Evolutionary conservation across 192 early-diverging fungal genomes (phyloP).

Genomic region (Coemansia sp.): DNA sequence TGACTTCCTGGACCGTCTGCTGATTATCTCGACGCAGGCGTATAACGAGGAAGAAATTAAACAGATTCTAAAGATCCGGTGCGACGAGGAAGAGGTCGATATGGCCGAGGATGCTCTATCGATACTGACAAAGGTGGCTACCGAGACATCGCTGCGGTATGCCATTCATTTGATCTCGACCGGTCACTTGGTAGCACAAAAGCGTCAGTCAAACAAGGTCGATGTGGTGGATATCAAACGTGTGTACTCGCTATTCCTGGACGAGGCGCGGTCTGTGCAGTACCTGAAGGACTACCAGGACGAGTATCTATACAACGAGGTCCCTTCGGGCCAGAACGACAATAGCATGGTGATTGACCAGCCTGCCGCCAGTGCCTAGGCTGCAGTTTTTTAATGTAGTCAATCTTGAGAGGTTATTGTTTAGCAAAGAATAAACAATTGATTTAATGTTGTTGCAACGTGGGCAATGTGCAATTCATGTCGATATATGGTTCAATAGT

Average conservation of each 20-base stretch:
- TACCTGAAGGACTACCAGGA: slow-evolving; percentile 92
- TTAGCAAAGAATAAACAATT: not conserved
- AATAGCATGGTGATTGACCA: slow-evolving; percentile 42
- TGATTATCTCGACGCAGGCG: slow-evolving; percentile 91
- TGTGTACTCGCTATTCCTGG: slow-evolving; percentile 93
- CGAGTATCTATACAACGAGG: slow-evolving; percentile 86
- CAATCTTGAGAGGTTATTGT: not conserved
- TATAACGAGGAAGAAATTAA: slow-evolving; percentile 84
- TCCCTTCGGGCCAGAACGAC: slow-evolving; percentile 18
- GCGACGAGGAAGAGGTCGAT: slow-evolving; percentile 92
- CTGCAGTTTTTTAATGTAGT: too few species aligned
- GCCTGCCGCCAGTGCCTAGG: not conserved
- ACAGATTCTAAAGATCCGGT: slow-evolving; percentile 87
- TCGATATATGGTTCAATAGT: not conserved
- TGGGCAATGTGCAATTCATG: too few species aligned
- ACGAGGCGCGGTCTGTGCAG: slow-evolving; percentile 94
- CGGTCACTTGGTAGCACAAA: slow-evolving; percentile 83
- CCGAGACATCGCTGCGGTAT: slow-evolving; percentile 90
- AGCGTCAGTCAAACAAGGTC: slow-evolving; percentile 81
- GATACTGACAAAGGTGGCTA: slow-evolving; percentile 85
- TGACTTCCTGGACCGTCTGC: slow-evolving; percentile 91
- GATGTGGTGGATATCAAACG: slow-evolving; percentile 94
- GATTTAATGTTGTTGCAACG: not conserved
- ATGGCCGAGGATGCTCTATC: slow-evolving; percentile 84
- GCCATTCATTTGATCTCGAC: slow-evolving; percentile 98